Conservation (phyloP, 768 basidiomycete species). For the Podaxis mareebaensis region DNA sequence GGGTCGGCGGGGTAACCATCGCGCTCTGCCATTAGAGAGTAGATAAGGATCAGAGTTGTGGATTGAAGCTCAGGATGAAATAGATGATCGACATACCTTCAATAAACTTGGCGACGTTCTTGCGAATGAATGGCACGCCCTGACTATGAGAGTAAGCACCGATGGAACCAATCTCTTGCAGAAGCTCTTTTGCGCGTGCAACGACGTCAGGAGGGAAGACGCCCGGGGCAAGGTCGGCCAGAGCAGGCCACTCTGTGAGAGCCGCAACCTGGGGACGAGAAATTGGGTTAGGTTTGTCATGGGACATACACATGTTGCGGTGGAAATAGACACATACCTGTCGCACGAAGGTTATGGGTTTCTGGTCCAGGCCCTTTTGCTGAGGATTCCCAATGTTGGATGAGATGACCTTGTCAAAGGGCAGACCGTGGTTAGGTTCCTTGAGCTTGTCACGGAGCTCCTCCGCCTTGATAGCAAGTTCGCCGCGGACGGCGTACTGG, state of each 20-base stretch:
- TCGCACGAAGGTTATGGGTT: constrained; percentile 87
- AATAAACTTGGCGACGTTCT: constrained; percentile 89
- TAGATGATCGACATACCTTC: constrained; percentile 50
- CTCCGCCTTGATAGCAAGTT: constrained; percentile 94
- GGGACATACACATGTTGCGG: not conserved
- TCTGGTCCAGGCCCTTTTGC: constrained; percentile 91
- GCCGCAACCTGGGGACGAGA: constrained; percentile 69
- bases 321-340: constrained; percentile 54
- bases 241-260: constrained; percentile 87
- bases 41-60: not conserved
- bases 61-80: constrained; percentile 6
- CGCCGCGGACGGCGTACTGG: constrained; percentile 96
- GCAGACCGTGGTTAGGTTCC: constrained; percentile 56
- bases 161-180: constrained; percentile 83
- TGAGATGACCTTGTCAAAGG: constrained; percentile 87
- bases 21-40: constrained; percentile 54
- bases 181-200: constrained; percentile 78
- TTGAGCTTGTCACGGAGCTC: constrained; percentile 72
- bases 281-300: not conserved
- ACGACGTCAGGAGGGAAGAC: constrained; percentile 88
- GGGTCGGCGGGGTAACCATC: constrained; percentile 87
- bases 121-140: constrained; percentile 85
- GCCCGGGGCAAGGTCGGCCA: constrained; percentile 72
- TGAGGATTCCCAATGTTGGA: constrained; percentile 99
- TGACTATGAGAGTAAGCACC: constrained; percentile 97